Evolutionary conservation across 148 eudicot genomes (phyloP), one percentile per base, ranked within the genome.

Genomic region (Oxyria digyna): DNA sequence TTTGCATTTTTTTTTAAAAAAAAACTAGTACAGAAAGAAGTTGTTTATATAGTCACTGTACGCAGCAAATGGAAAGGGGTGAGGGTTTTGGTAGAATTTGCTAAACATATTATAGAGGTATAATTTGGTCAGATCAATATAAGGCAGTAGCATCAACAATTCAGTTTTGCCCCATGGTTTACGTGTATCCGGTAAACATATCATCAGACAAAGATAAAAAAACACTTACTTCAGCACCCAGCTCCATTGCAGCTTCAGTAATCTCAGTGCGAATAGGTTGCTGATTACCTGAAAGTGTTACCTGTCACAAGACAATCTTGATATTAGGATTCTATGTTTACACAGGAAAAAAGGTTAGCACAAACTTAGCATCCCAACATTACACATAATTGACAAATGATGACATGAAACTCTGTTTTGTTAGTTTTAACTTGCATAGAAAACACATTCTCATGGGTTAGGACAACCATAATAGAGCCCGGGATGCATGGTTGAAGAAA

Each of bases 221-320:
- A 41, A 18, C 40, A 84, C 83, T 81, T 68, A 89, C 97, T 72
- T 87, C 98, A 14, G 96, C 78, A 63, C 98, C 98, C 69, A 93
- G 73, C 49, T 83, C 95, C 95, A 89, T 84, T 57, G 98, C 98
- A 78, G 98, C 91, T 78, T 92, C 98, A 29, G 98, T 93, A 66
- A 93, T 92, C 80, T 93, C 98, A 55, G 87, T 89, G 42, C 98
- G 88, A 45, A 93, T 69, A 46, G 98, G 98, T 78, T 89, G 96
- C 79, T 89, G 96, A 75, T 89, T 93, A 14, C 98, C 98, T 37
- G 98, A 87, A 29, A 93, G 89, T n/a, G 98, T 93, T 62, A 82
- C 98, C 98, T 93, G 48, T 62, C 67, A 75, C 76, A 75, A 55
- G 0, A 63, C 21, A 57, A 6, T 6, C 14, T 54, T 3, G 23